A percentile compares a stretch with the other conserved stretches of the same genome.
Conservation (phyloP, 306 rosid genomes). For the Coriaria nepalensis region DNA sequence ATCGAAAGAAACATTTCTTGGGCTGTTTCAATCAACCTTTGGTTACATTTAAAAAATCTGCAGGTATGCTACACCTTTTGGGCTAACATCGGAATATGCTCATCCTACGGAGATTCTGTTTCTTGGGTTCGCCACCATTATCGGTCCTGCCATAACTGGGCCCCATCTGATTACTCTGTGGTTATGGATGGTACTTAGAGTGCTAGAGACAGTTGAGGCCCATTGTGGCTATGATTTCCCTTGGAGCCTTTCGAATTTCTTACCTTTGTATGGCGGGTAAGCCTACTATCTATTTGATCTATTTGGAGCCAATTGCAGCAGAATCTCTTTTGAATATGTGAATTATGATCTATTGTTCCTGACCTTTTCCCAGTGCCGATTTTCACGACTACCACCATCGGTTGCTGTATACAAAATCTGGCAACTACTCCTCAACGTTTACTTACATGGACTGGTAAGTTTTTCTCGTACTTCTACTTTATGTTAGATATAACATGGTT, state of each 20-base stretch:
- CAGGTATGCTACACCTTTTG: slow-evolving; percentile 95
- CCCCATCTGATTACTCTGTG: slow-evolving; percentile 88
- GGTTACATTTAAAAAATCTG: slow-evolving; percentile 9
- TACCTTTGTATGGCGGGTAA: slow-evolving; percentile 92
- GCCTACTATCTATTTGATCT: slow-evolving; percentile 20
- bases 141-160: slow-evolving; percentile 95
- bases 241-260: slow-evolving; percentile 80
- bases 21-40: slow-evolving; percentile 13
- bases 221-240: slow-evolving; percentile 96
- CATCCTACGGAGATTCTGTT: slow-evolving; percentile 95
- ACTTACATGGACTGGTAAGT: slow-evolving; percentile 83
- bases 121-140: slow-evolving; percentile 88
- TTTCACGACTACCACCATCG: slow-evolving; percentile 98
- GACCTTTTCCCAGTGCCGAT: slow-evolving; percentile 54
- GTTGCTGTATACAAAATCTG: slow-evolving; percentile 87
- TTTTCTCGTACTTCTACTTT: slow-evolving; percentile 9
- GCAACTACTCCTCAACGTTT: slow-evolving; percentile 91
- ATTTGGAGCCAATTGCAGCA: slow-evolving; percentile 3
- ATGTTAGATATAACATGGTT: background rate
- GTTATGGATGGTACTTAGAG: slow-evolving; percentile 93
- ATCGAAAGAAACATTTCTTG: slow-evolving; percentile 9
- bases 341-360: slow-evolving; percentile 7
- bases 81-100: slow-evolving; percentile 93
- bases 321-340: slow-evolving; percentile 4
- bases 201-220: slow-evolving; percentile 92